Base-by-base conservation (phyloP, 495 filamentous ascomycete species). In the Hypoxylon cercidicola region DNA sequence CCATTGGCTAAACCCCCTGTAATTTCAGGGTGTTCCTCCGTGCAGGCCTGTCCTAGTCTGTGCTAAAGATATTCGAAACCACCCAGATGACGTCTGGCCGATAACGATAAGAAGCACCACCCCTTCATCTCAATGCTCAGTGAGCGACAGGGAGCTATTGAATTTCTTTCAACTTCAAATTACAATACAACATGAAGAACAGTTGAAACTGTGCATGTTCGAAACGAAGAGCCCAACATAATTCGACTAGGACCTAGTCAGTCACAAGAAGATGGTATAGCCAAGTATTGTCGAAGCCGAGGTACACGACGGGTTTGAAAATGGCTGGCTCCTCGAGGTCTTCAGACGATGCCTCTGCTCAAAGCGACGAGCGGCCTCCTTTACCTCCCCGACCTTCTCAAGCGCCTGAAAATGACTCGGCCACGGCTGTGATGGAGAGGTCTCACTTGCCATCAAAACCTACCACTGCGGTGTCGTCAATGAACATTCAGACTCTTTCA, bases 401-500 rank as follows among this genome's bases (percentile, higher is more conserved):
- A 39, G 66, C 64, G 6, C 45, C 60, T 11, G 18, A 16, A 28
- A 41, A 34, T 34, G 50, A 37, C 2, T 35, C 52, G 35, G 23
- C 51, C 15, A 21, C 45, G 7, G 60, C 69, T n/a, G 52, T 50
- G 18, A 74, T 72, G 10, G 74, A 70, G 28, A 48, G 64, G 30
- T 55, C 72, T 20, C 70, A 79, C 55, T 74, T 95, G 35, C 89
- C 87, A 55, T 88, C 89, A 2, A 87, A 87, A 60, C 86, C 93
- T 28, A 97, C 93, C 9, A 97, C 92, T 0, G 92, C 92, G 6
- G 66, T 97, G 11, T 91, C 91, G 0, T 82, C 89, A 10, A 85
- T 90, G 64, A 92, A 94, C 62, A 88, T 93, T 48, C 85, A 88
- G 51, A 88, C 88, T 1, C 79, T 91, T 46, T 82, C 88, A n/a